Conservation (phyloP, 495 filamentous ascomycete species). For the Neurospora sp. region DNA sequence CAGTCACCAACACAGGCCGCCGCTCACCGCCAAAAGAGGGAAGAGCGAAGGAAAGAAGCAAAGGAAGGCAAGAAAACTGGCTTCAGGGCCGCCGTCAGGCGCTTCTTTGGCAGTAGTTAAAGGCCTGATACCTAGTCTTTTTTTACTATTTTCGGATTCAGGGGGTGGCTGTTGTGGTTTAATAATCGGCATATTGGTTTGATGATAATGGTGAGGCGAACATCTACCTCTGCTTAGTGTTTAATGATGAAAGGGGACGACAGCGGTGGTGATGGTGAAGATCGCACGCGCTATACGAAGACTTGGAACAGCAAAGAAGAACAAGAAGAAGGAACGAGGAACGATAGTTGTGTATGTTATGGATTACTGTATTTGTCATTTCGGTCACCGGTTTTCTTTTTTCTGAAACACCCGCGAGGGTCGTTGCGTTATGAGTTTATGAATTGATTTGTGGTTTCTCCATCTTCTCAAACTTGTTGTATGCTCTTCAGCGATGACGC, state of each 20-base stretch:
- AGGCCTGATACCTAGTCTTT: neutral
- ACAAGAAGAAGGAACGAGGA: neutral
- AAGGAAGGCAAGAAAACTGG: slow-evolving; percentile 76
- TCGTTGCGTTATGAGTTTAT: neutral
- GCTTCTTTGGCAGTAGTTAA: slow-evolving; percentile 15
- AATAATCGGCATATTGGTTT: neutral
- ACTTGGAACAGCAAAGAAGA: neutral
- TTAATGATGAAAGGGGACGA: neutral
- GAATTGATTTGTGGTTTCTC: neutral
- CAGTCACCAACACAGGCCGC: slow-evolving; percentile 7
- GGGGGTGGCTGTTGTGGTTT: neutral
- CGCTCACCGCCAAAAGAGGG: slow-evolving; percentile 21
- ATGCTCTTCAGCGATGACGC: neutral
- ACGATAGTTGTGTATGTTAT: neutral
- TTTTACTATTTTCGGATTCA: neutral
- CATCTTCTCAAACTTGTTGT: neutral
- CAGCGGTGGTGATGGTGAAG: neutral
- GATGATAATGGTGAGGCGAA: neutral
- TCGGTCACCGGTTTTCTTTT: neutral
- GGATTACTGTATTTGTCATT: neutral
- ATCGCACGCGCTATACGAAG: neutral
- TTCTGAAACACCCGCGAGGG: neutral
- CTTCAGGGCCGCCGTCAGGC: slow-evolving; percentile 49
- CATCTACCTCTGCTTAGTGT: neutral
- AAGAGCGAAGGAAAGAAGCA: slow-evolving; percentile 42